Base-by-base conservation (phyloP, 495 filamentous ascomycete species). In the Rusavskia elegans region DNA sequence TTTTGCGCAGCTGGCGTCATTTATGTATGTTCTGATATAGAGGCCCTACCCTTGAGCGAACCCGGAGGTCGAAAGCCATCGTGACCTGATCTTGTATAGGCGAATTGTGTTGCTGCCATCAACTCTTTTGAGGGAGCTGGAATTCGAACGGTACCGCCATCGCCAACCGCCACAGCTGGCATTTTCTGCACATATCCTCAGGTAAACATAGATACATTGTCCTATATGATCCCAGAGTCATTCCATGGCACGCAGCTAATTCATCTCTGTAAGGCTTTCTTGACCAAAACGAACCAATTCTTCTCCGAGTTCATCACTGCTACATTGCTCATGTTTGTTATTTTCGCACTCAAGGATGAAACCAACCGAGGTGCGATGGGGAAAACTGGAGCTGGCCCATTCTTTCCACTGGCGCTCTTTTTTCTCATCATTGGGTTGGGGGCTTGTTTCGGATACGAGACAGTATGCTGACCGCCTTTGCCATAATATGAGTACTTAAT, bases 391-490 rank as follows among this genome's bases (percentile, higher is more conserved):
- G 67, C 74, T 5, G 67, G 74, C 3, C 53, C 65, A 16, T 50
- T 79, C 29, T 70, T 71, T 37, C 79, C 80, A 0, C 63, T 84
- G 11, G 71, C 60, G 0, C 64, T 83, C 5, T 79, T 83, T 62
- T 83, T 84, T 57, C 62, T 81, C 17, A 72, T 84, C 39, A 82
- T 81, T 59, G 79, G 79, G 3, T 72, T 84, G 21, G 80, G 79
- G 17, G 76, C 78, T 42, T 81, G 79, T 57, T 83, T 81, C 63
- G 81, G 81, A 29, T 83, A 75, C 73, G 78, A 84, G 59, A 84
- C 80, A 5, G 44, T 46, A 21, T 11, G 39, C 39, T 46, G 6
- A 17, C 29, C 20, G 23, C 23, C 44, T 16, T 29, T 23, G 8
- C 19, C 11, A 46, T 29, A 2, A 0, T 16, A 10, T 5, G 16